Conservation (phyloP, 768 basidiomycete genomes). For the Piloderma croceum region DNA sequence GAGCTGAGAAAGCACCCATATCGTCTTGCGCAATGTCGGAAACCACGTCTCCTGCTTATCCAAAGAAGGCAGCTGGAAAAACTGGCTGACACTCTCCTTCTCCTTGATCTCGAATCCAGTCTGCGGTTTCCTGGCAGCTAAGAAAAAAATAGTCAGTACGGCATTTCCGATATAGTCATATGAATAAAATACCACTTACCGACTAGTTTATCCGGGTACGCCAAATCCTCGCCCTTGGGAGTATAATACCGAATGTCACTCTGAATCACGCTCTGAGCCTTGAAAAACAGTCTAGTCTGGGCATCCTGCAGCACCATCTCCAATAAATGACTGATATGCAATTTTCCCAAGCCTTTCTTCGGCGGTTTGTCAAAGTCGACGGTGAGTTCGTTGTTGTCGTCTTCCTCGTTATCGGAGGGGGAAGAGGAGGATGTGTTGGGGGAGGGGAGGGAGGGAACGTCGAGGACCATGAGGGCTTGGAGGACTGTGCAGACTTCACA, state of each 20-base stretch:
- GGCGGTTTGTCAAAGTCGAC: conserved; percentile 17
- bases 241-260: conserved; percentile 81
- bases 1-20: conserved; percentile 88
- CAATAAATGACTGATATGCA: conserved; percentile 78
- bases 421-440: conserved; percentile 6
- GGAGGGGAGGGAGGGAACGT: conserved; percentile 47
- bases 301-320: conserved; percentile 93
- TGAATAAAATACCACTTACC: conserved; percentile 37
- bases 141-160: not conserved
- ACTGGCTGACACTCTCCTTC: conserved; percentile 61
- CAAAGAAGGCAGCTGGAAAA: conserved; percentile 66
- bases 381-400: conserved; percentile 27
- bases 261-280: conserved; percentile 89
- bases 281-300: conserved; percentile 92
- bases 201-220: conserved; percentile 79
- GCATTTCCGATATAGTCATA: conserved; percentile 1
- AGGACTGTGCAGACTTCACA: conserved; percentile 96
- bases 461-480: conserved; percentile 93
- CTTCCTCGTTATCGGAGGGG: conserved; percentile 16
- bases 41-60: conserved; percentile 87
- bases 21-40: conserved; percentile 79
- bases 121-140: conserved; percentile 42
- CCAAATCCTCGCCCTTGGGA: conserved; percentile 72
- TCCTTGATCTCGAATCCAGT: conserved; percentile 49
- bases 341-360: conserved; percentile 40